Base-by-base conservation (phyloP, 179 eudicot genomes). In the Beta corolliflora region DNA sequence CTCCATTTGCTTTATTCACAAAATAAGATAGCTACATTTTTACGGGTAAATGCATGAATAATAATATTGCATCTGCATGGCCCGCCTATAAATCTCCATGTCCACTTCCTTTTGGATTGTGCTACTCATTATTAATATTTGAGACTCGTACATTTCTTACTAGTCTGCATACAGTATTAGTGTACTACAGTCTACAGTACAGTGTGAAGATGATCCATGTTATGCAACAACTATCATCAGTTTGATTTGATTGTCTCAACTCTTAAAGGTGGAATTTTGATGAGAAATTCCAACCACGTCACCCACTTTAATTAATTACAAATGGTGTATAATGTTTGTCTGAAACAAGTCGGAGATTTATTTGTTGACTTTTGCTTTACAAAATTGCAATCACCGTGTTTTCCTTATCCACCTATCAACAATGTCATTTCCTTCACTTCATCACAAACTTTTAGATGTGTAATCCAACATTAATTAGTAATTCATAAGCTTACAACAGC, bases 401-500 rank as follows among this genome's bases (percentile, higher is more conserved):
- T 21, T 21, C 8, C 66, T 60, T 76, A 60, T 60, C 79, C 25
- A 60, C 68, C 9, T 13, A 60, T 60, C 64, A 23, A 60, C 64
- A 60, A 60, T 8, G 23, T 19, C 67, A 59, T 19, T 72, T 50
- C 58, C 72, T 21, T 77, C 10, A 6, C 7, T 7, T 48, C 4
- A 25, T 68, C 75, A 31, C 21, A 11, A 45, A 25, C 65, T 23
- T 46, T 12, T 25, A 25, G 29, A 25, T 25, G 19, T 68, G 41
- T 67, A 67, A 25, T 25, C 29, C 29, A 25, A 25, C 29, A 25
- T 53, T 74, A 54, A 10, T 10, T 11, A n/a, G n/a, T n/a, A n/a
- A 41, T 54, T 67, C 64, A 67, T 41, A 69, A 79, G 23, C 54
- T 54, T 68, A 44, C 55, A 67, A 65, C 72, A 16, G 41, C 36